These are phyloP conservation scores for Penicillium crystallinum DNA, from an alignment of 495 filamentous ascomycete species.

Conservation along the genomic window DNA sequence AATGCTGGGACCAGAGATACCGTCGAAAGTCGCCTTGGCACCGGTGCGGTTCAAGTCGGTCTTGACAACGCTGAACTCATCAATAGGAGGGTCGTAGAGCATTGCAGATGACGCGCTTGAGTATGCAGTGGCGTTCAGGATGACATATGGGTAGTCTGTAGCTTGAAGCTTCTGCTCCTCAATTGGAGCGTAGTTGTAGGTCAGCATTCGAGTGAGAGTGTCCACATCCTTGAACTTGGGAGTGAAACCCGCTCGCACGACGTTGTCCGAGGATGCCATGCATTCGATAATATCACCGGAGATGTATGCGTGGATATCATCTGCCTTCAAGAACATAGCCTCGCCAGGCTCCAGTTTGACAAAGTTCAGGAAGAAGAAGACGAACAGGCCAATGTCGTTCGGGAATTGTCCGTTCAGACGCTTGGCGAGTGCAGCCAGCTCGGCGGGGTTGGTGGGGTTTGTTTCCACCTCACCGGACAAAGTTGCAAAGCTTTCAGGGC, in stretches of 20 bases:
- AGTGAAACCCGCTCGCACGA: conserved; percentile 94
- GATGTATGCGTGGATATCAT: conserved; percentile 96
- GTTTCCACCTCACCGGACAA: conserved; percentile 30
- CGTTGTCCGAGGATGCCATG: conserved; percentile 97
- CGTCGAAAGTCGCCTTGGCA: conserved; percentile 80
- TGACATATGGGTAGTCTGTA: conserved; percentile 73
- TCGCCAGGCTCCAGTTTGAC: conserved; percentile 78
- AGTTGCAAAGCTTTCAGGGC: conserved; percentile 38
- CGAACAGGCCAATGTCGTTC: conserved; percentile 70
- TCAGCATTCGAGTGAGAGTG: conserved; percentile 87
- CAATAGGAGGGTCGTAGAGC: conserved; percentile 92
- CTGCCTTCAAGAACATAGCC: conserved; percentile 91
- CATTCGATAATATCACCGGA: conserved; percentile 97
- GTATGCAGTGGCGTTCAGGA: conserved; percentile 73
- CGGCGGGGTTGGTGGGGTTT: conserved; percentile 37
- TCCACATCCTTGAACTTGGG: conserved; percentile 97
- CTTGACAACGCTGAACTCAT: conserved; percentile 90
- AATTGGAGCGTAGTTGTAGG: conserved; percentile 90
- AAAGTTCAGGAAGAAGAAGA: conserved; percentile 79
- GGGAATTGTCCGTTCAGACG: conserved; percentile 76
- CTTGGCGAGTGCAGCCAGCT: conserved; percentile 69
- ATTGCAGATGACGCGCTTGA: conserved; percentile 60
- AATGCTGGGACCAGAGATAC: conserved; percentile 84
- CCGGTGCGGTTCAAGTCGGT: conserved; percentile 64
- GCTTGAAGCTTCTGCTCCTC: conserved; percentile 90